phyloP scores from a whole-genome alignment of 805 yeast genomes.

The Ogataea nakhonphanomensis region DNA sequence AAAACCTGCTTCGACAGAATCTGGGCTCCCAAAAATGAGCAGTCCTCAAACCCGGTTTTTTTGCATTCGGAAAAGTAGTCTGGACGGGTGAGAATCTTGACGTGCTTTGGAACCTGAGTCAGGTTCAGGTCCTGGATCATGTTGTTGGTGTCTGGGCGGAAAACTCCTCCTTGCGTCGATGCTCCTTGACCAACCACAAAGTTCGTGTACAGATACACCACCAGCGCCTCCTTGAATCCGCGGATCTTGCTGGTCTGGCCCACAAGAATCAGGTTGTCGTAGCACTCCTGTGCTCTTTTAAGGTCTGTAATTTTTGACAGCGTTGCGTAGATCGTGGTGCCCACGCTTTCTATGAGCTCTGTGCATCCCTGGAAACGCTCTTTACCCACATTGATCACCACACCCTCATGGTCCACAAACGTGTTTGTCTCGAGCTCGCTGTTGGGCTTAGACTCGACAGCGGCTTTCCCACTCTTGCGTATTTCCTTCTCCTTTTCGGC shows the following conservation, averaged over 20 bases:
- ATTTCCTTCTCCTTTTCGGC: constrained; percentile 27
- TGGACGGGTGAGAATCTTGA: constrained; percentile 68
- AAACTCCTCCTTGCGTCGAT: constrained; percentile 21
- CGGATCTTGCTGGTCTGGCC: constrained; percentile 76
- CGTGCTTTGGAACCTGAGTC: constrained; percentile 75
- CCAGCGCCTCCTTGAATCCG: constrained; percentile 72
- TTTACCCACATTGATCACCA: constrained; percentile 68
- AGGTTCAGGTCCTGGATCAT: constrained; percentile 26
- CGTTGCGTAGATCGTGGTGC: constrained; percentile 50
- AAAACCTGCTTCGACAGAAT: constrained; percentile 84
- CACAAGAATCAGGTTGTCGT: constrained; percentile 74
- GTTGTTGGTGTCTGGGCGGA: constrained; percentile 29
- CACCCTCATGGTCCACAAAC: constrained; percentile 60
- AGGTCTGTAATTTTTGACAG: constrained; percentile 57
- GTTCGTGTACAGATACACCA: constrained; percentile 44
- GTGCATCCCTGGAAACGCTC: constrained; percentile 84
- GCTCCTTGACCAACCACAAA: constrained; percentile 24
- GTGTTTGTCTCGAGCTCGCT: constrained; percentile 68
- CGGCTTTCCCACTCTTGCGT: constrained; percentile 15
- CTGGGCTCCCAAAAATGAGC: constrained; percentile 80
- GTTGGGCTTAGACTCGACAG: constrained; percentile 40
- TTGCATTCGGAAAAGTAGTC: constrained; percentile 97
- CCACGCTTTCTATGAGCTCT: constrained; percentile 51
- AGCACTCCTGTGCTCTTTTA: constrained; percentile 72
- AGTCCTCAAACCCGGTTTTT: constrained; percentile 69